Base-by-base conservation (phyloP, 2,329 filamentous ascomycete genomes). In the Fusarium miscanthi region DNA sequence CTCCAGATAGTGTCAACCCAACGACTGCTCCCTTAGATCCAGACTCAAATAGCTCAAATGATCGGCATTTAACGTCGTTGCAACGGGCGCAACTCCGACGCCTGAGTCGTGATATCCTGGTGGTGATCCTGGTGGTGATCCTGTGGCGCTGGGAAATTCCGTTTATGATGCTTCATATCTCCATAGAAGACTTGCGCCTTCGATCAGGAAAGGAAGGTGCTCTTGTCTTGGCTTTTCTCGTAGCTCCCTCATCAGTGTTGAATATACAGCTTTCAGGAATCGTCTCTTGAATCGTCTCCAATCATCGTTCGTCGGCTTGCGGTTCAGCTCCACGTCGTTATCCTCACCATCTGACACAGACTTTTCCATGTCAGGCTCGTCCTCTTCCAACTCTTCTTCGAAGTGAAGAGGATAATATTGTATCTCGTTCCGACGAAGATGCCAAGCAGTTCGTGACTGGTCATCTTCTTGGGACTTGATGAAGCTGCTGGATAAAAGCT, bases 271-370 rank as follows among this genome's bases (percentile, higher is more conserved):
- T 41, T 64, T 66, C 31, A 76, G 43, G 46, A 75, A 72, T 16
- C 70, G 65, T 35, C 59, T 57, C 51, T 72, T 73, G 33, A 69
- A 76, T 17, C 66, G 75, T 51, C 63, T 63, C 73, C 68, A 67
- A 53, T 75, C 69, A 12, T 70, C 63, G 38, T 75, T 70, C n/a
- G 74, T 74, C 25, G 74, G 71, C 35, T 61, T 70, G 21, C 64
- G 66, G 40, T 70, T 69, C 41, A 68, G 60, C 27, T 65, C 53
- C 46, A 62, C 46, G 41, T 41, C 62, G 16, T 69, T 71, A n/a
- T 70, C 68, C 30, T 75, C 66, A 23, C 59, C 49, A 6, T 46
- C 38, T 16, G 59, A 66, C 31, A 51, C 63, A 43, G 45, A 59
- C 16, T 48, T 52, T 13, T 52, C 37, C 30, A 49, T 38, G n/a